Percentiles rank a stretch among this genome's conserved stretches.
These are phyloP conservation scores for Linum tenue DNA, from an alignment of 345 rosid genomes.

Conservation along the genomic window DNA sequence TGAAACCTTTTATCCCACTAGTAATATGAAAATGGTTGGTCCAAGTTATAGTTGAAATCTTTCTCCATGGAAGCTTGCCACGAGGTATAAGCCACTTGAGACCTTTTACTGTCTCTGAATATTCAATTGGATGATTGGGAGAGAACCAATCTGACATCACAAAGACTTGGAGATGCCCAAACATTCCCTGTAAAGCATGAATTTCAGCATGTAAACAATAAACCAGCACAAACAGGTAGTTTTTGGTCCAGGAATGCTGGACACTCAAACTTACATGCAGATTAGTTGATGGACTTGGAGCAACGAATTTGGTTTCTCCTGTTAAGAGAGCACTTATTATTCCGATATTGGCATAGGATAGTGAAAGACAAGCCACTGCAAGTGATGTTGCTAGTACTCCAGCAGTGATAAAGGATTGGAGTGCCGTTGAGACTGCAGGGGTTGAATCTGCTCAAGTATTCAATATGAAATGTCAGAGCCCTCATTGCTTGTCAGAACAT, in stretches of 20 bases:
- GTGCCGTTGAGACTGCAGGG: slow-evolving; percentile 34
- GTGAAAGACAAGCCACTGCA: slow-evolving; percentile 35
- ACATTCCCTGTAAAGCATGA: slow-evolving; percentile 31
- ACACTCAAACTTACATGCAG: slow-evolving; percentile 25
- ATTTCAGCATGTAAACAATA: background rate
- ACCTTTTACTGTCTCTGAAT: slow-evolving; percentile 48
- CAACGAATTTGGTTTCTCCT: slow-evolving; percentile 12
- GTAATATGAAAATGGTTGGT: slow-evolving; percentile 24
- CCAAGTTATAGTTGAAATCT: slow-evolving; percentile 22
- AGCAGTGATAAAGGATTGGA: slow-evolving; percentile 41
- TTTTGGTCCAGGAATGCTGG: background rate
- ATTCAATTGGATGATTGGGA: slow-evolving; percentile 35
- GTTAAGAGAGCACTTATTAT: slow-evolving; percentile 17
- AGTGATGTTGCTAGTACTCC: slow-evolving; percentile 44
- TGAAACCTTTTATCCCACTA: slow-evolving; percentile 4
- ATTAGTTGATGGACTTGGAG: slow-evolving; percentile 32
- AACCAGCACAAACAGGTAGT: background rate
- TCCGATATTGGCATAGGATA: slow-evolving; percentile 37
- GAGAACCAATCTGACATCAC: slow-evolving; percentile 43
- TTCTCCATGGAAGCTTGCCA: slow-evolving; percentile 49
- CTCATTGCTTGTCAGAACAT: background rate
- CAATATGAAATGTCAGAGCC: slow-evolving; percentile 11
- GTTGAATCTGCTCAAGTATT: slow-evolving; percentile 23
- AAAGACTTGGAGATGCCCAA: slow-evolving; percentile 54
- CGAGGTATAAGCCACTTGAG: slow-evolving; percentile 53